Conservation (phyloP, 2,329 filamentous ascomycete genomes). For the Aureobasidium sp. region DNA sequence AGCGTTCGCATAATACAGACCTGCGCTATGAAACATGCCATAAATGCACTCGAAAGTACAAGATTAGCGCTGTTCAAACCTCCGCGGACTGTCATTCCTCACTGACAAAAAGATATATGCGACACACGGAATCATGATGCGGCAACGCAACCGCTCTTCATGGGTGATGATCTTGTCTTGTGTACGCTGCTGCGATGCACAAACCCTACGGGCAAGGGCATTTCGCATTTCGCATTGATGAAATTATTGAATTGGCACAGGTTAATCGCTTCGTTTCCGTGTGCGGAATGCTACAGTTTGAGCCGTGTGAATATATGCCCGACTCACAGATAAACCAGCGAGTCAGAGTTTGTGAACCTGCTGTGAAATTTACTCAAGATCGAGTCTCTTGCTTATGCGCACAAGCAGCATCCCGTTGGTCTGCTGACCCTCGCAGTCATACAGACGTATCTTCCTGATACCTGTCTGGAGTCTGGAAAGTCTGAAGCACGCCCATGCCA, state of each 20-base stretch:
- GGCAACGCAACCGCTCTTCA: background rate
- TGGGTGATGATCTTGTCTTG: background rate
- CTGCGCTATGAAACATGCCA: background rate
- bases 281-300: background rate
- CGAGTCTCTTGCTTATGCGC: constrained; percentile 52
- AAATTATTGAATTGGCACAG: background rate
- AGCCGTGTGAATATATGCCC: background rate
- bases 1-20: background rate
- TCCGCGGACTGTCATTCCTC: too few species aligned
- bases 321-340: background rate
- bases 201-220: background rate
- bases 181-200: background rate
- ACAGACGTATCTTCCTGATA: constrained; percentile 67
- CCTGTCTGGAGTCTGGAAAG: constrained; percentile 72
- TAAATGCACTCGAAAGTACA: background rate
- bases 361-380: background rate
- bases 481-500: constrained; percentile 82
- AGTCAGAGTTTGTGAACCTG: background rate
- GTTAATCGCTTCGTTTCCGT: background rate
- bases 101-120: background rate
- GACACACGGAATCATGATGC: background rate
- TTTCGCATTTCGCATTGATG: background rate
- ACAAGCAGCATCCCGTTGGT: constrained; percentile 65
- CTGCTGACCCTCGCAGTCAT: constrained; percentile 57
- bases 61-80: background rate